A percentile compares a stretch with the other conserved stretches of the same genome.
Evolutionary conservation across 139 green algal species (phyloP).

Genomic region (Haematococcus lacustris): DNA sequence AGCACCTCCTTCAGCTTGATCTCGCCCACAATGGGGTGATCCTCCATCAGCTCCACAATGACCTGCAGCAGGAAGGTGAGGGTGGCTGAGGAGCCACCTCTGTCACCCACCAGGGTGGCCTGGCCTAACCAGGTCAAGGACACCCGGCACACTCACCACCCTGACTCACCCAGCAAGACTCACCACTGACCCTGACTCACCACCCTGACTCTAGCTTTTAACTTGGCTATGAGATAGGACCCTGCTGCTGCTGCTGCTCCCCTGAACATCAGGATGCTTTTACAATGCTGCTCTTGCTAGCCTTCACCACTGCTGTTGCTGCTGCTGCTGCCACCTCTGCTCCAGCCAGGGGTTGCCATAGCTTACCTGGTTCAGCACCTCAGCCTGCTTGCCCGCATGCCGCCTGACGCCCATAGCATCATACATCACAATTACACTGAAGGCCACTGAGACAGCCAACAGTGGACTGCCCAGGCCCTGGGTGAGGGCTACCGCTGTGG

Average conservation of each 20-base stretch:
- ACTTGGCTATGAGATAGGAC: background rate
- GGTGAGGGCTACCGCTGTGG: conserved; percentile 78
- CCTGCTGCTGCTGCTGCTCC: background rate
- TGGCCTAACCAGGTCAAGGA: background rate
- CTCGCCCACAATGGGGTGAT: conserved; percentile 44
- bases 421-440: conserved; percentile 98
- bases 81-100: background rate
- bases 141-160: background rate
- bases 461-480: conserved; percentile 75
- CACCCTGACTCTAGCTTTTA: too few relatives aligned
- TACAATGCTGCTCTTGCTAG: background rate
- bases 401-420: conserved; percentile 90
- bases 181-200: too few relatives aligned
- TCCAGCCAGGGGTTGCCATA: conserved; percentile 29
- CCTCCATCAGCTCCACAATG: conserved; percentile 57
- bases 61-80: background rate
- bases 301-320: background rate
- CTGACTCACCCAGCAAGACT: background rate
- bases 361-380: conserved; percentile 89
- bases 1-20: conserved; percentile 94
- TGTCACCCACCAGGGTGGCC: background rate
- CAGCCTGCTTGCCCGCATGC: conserved; percentile 88
- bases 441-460: conserved; percentile 81
- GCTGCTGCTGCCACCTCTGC: background rate
- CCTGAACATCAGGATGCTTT: background rate